A percentile compares a stretch with the other conserved stretches of the same genome.
Evolutionary conservation across 1,284 basidiomycete species (phyloP).

Genomic region (Ustilago shanxiensis): DNA sequence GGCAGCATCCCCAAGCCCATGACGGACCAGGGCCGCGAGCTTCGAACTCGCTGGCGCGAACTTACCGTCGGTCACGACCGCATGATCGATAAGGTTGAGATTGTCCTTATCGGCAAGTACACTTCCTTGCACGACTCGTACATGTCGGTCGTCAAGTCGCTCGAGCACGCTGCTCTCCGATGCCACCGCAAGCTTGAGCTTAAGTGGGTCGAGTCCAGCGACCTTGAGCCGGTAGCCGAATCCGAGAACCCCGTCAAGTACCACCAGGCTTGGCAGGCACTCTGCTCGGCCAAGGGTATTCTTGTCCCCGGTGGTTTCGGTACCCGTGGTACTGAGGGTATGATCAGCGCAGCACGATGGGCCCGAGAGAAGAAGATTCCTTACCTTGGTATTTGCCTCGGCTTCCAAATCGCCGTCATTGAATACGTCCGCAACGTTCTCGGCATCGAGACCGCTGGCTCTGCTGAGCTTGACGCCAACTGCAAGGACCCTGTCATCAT

Average conservation of each 20-base stretch:
- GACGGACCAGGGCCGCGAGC: conserved; percentile 76
- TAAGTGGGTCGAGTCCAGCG: conserved; percentile 92
- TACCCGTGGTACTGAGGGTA: conserved; percentile 91
- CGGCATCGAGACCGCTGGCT: conserved; percentile 85
- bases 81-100: conserved; percentile 88
- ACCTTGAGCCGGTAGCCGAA: conserved; percentile 86
- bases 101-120: conserved; percentile 97
- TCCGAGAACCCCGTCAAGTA: conserved; percentile 85
- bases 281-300: conserved; percentile 81
- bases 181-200: conserved; percentile 78
- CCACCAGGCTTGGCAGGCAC: conserved; percentile 93
- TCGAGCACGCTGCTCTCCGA: conserved; percentile 95
- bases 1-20: conserved; percentile 75
- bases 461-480: conserved; percentile 81
- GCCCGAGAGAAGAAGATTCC: conserved; percentile 94
- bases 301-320: conserved; percentile 89
- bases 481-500: conserved; percentile 82
- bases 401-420: conserved; percentile 96
- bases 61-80: conserved; percentile 90
- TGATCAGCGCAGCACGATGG: conserved; percentile 97
- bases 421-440: conserved; percentile 93
- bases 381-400: conserved; percentile 96
- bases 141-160: conserved; percentile 96
- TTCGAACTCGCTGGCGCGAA: conserved; percentile 83
- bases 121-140: conserved; percentile 97